Percentiles rank a stretch among this genome's conserved stretches.
phyloP scores from a whole-genome alignment of 176 grass and related monocot genomes.

The Eremochloa ophiuroides region DNA sequence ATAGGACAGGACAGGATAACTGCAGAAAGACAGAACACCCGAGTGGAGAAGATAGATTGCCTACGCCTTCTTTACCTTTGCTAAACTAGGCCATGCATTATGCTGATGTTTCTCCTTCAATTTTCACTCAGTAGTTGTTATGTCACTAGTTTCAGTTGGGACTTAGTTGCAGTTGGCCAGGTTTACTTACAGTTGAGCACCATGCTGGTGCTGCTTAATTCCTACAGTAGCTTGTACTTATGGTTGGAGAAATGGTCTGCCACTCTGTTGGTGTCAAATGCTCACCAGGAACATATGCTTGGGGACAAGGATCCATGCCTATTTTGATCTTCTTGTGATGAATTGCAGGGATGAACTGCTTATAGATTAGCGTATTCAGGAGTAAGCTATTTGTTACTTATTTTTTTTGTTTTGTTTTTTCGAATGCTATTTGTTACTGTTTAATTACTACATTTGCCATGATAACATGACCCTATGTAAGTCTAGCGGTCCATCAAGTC shows the following conservation, averaged over 20 bases:
- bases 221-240: neutral
- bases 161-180: neutral
- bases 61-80: neutral
- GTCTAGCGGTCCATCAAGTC: too few relatives aligned
- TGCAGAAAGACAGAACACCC: slow-evolving; percentile 18
- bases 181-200: neutral
- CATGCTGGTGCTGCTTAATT: neutral
- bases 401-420: too few relatives aligned
- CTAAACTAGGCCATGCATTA: neutral
- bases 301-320: too few relatives aligned
- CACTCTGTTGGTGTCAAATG: neutral
- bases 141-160: neutral
- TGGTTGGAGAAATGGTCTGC: neutral
- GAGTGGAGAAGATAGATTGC: neutral
- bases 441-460: too few relatives aligned
- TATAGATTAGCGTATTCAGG: neutral
- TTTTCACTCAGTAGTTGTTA: neutral
- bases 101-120: neutral
- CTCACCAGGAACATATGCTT: too few relatives aligned
- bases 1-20: neutral
- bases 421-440: too few relatives aligned
- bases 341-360: neutral
- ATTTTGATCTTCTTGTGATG: neutral
- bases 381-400: neutral
- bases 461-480: too few relatives aligned